Evolutionary conservation across 257 asterid species (phyloP).

Genomic region (Cynanchum wilfordii): DNA sequence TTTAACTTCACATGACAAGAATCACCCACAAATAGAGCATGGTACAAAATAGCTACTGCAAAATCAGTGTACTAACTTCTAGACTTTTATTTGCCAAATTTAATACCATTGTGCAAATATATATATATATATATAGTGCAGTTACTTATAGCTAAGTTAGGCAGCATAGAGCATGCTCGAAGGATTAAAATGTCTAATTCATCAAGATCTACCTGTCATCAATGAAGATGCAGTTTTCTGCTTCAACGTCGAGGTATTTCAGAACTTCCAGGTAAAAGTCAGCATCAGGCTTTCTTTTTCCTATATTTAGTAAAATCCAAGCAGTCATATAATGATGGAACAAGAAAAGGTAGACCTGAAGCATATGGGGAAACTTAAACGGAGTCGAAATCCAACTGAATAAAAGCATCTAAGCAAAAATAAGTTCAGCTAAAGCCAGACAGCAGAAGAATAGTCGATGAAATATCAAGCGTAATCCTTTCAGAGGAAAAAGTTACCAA

Average conservation of each 20-base stretch:
- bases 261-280: slow-evolving; percentile 58
- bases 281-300: slow-evolving; percentile 91
- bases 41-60: background rate
- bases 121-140: background rate
- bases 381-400: background rate
- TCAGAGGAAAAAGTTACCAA: slow-evolving; percentile 44
- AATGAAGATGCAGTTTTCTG: slow-evolving; percentile 60
- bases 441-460: too few species aligned
- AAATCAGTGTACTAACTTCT: background rate
- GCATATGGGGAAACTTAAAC: background rate
- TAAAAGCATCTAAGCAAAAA: background rate
- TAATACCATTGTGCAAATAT: background rate
- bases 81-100: background rate
- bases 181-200: background rate
- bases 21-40: background rate
- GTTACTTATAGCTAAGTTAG: background rate
- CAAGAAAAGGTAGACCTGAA: too few species aligned
- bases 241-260: slow-evolving; percentile 60
- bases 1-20: background rate
- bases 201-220: slow-evolving; percentile 68
- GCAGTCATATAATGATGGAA: slow-evolving; percentile 6
- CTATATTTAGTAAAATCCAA: slow-evolving; percentile 34
- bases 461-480: background rate
- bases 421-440: background rate
- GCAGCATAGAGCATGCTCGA: background rate